Evolutionary conservation across 345 rosid species (phyloP).

Genomic region (Luvunga scandens): DNA sequence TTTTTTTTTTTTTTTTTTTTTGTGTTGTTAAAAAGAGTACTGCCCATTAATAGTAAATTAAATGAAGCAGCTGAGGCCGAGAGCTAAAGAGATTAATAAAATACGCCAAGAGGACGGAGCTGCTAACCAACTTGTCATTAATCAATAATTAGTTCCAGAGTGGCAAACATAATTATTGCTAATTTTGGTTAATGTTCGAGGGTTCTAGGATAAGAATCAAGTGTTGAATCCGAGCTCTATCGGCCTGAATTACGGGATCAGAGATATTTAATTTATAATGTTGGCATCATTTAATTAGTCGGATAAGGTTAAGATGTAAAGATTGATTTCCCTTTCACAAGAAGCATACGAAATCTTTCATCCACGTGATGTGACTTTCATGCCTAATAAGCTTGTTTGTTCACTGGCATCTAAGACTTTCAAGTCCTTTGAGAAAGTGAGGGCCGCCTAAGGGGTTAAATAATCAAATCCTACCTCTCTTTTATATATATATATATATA

Average conservation of each 20-base stretch:
- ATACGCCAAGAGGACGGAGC: not conserved
- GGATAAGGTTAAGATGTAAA: not conserved
- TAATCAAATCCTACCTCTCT: too few species aligned
- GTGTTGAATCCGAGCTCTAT: not conserved
- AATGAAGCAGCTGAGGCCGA: not conserved
- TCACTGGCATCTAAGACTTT: too few species aligned
- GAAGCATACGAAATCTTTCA: too few species aligned
- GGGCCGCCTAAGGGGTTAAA: too few species aligned
- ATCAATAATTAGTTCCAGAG: not conserved
- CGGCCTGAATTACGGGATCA: not conserved
- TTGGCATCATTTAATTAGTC: not conserved
- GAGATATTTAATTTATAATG: too few species aligned
- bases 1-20: not conserved
- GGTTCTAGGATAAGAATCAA: not conserved
- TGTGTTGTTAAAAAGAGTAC: not conserved
- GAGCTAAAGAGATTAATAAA: not conserved
- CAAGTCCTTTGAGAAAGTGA: too few species aligned
- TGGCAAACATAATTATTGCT: not conserved
- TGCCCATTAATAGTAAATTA: not conserved
- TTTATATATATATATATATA: too few species aligned
- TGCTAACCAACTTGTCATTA: not conserved
- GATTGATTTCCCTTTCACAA: not conserved
- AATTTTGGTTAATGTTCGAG: not conserved
- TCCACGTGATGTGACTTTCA: too few species aligned
- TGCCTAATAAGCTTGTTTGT: too few species aligned